Conservation (phyloP, 768 basidiomycete genomes). For the Boletus pseudo-olivaceus region DNA sequence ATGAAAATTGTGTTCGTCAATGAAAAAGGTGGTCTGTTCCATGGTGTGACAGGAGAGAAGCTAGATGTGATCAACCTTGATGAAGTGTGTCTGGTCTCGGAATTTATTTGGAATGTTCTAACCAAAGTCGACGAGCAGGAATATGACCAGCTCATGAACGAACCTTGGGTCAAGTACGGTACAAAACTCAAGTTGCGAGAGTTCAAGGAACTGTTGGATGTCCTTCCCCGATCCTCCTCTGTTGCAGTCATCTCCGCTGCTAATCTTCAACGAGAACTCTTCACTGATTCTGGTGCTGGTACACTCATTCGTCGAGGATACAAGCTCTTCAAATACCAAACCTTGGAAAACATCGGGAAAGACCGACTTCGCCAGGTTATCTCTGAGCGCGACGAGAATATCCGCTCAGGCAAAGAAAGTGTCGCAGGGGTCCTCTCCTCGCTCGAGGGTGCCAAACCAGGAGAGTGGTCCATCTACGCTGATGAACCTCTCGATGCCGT, state of each 20-base stretch:
- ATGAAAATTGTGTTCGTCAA: constrained; percentile 98
- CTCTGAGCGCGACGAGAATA: constrained; percentile 92
- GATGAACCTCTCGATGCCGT: constrained; percentile 96
- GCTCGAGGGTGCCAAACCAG: constrained; percentile 64
- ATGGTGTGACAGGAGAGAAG: constrained; percentile 96
- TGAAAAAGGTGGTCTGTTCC: constrained; percentile 97
- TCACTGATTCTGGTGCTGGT: constrained; percentile 97
- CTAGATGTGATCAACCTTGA: constrained; percentile 95
- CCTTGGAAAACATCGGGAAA: constrained; percentile 80
- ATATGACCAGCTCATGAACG: constrained; percentile 94
- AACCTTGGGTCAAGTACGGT: constrained; percentile 98
- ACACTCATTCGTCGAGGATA: constrained; percentile 98
- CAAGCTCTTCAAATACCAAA: constrained; percentile 89
- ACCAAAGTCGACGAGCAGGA: constrained; percentile 48
- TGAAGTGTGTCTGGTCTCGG: constrained; percentile 51
- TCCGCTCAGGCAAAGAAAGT: constrained; percentile 75
- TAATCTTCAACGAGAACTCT: constrained; percentile 94
- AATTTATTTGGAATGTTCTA: neutral
- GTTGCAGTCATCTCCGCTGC: constrained; percentile 96
- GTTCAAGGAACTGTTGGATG: constrained; percentile 97
- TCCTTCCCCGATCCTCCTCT: constrained; percentile 95
- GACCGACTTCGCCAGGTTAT: constrained; percentile 94
- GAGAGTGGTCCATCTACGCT: constrained; percentile 93
- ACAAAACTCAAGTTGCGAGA: constrained; percentile 99
- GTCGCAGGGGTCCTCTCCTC: constrained; percentile 74